Conservation (phyloP, 2,329 filamentous ascomycete genomes). For the Pleoardoris graminearum region DNA sequence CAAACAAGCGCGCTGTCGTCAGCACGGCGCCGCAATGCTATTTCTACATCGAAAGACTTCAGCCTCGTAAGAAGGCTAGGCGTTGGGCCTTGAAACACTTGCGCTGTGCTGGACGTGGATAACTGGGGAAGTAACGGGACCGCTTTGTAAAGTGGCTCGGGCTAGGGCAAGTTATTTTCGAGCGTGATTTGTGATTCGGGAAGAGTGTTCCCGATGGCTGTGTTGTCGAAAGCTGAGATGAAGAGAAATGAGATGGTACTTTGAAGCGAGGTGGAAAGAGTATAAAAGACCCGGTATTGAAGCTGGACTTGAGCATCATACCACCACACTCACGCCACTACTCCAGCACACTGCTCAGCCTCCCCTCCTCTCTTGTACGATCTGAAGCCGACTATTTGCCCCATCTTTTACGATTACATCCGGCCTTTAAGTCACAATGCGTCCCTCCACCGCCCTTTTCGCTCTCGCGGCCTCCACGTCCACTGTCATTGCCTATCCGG, state of each 20-base stretch:
- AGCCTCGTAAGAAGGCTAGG: not conserved
- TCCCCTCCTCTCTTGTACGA: not conserved
- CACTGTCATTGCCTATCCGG: conserved; percentile 3
- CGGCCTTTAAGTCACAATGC: too few species aligned
- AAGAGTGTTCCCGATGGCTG: not conserved
- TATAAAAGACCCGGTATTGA: not conserved
- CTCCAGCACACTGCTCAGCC: not conserved
- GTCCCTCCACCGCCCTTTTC: conserved; percentile 2
- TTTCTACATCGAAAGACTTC: not conserved
- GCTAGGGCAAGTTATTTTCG: not conserved
- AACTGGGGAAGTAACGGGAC: not conserved
- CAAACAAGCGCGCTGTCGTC: not conserved
- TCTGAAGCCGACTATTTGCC: not conserved
- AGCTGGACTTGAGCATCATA: not conserved
- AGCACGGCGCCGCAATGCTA: not conserved
- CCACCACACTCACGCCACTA: not conserved
- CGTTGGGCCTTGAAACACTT: not conserved
- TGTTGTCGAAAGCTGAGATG: not conserved
- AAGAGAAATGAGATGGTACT: not conserved
- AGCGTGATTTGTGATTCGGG: not conserved
- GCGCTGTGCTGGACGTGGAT: not conserved
- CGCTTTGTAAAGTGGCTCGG: not conserved
- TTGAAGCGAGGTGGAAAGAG: not conserved
- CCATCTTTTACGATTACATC: too few species aligned
- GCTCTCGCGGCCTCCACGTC: not conserved